Conservation (phyloP, 495 filamentous ascomycete genomes). For the Bacidia rubella region DNA sequence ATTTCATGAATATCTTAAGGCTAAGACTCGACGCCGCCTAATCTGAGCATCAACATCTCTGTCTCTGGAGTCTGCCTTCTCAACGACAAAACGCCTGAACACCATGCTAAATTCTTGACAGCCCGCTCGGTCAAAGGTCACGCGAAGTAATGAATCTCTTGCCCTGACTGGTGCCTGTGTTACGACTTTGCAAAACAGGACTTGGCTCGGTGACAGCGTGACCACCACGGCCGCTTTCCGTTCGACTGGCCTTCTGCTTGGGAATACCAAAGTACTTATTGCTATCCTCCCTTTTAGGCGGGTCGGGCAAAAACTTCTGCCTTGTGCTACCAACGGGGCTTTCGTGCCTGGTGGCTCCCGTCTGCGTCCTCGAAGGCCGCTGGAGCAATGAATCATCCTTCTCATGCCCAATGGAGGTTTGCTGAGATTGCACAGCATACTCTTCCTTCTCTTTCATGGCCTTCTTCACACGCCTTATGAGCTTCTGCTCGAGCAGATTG, state of each 20-base stretch:
- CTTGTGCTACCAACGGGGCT: background rate
- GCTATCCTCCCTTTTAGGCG: background rate
- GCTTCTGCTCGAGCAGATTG: constrained; percentile 54
- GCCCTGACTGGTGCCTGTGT: background rate
- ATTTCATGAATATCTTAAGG: too few species aligned
- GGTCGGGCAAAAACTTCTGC: background rate
- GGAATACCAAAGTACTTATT: background rate
- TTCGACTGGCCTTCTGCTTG: background rate
- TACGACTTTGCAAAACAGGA: background rate
- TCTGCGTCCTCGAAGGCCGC: background rate
- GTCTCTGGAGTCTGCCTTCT: background rate
- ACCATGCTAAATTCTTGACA: background rate
- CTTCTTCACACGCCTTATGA: constrained; percentile 44
- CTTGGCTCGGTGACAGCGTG: background rate
- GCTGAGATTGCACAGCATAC: background rate
- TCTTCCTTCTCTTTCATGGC: constrained; percentile 12
- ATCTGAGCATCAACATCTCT: too few species aligned
- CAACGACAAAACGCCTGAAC: background rate
- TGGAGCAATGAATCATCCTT: background rate
- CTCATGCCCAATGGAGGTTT: background rate
- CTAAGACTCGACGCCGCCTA: too few species aligned
- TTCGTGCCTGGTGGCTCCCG: background rate
- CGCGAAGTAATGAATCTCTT: background rate
- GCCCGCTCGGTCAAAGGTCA: background rate
- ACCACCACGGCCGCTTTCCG: background rate